Percentiles rank a stretch among this genome's conserved stretches.
These are phyloP conservation scores for Penicillium hordei DNA, from an alignment of 2,329 filamentous ascomycete genomes.

Conservation along the genomic window DNA sequence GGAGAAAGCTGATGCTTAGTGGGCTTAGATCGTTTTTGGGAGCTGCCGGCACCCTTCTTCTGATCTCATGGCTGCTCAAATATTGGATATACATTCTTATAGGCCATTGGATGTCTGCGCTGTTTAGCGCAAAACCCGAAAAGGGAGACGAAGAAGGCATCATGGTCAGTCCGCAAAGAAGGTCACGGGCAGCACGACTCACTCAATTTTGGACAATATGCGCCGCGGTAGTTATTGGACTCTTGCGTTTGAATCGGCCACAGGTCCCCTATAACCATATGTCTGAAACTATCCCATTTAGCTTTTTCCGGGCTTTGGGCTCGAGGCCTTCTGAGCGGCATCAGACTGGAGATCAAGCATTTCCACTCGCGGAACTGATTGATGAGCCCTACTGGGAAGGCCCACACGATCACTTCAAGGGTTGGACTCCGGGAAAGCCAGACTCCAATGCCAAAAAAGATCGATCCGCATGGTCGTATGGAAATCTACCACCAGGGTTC, in stretches of 20 bases:
- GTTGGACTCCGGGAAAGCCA: slow-evolving; percentile 28
- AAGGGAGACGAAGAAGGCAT: slow-evolving; percentile 18
- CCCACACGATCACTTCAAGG: slow-evolving; percentile 29
- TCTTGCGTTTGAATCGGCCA: slow-evolving; percentile 27
- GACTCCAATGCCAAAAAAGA: slow-evolving; percentile 6
- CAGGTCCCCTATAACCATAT: slow-evolving; percentile 33
- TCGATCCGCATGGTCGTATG: slow-evolving; percentile 25
- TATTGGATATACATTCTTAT: slow-evolving; percentile 21
- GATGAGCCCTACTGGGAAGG: slow-evolving; percentile 30
- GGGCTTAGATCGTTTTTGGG: slow-evolving; percentile 30
- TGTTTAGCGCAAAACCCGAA: slow-evolving; percentile 17
- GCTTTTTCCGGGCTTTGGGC: slow-evolving; percentile 24
- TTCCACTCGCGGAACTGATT: slow-evolving; percentile 29
- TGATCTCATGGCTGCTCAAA: slow-evolving; percentile 24
- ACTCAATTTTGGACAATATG: slow-evolving; percentile 22
- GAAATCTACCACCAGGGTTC: slow-evolving; percentile 29
- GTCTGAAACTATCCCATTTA: slow-evolving; percentile 32
- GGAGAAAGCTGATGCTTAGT: slow-evolving; percentile 32
- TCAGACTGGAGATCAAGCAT: slow-evolving; percentile 16
- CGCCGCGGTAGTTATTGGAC: slow-evolving; percentile 8
- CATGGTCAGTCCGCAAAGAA: slow-evolving; percentile 6
- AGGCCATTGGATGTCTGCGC: slow-evolving; percentile 23
- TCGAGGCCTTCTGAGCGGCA: background rate
- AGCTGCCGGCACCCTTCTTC: slow-evolving; percentile 20
- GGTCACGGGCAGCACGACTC: background rate